phyloP scores from a whole-genome alignment of 192 early-diverging fungal species.

The Coemansia sp. region DNA sequence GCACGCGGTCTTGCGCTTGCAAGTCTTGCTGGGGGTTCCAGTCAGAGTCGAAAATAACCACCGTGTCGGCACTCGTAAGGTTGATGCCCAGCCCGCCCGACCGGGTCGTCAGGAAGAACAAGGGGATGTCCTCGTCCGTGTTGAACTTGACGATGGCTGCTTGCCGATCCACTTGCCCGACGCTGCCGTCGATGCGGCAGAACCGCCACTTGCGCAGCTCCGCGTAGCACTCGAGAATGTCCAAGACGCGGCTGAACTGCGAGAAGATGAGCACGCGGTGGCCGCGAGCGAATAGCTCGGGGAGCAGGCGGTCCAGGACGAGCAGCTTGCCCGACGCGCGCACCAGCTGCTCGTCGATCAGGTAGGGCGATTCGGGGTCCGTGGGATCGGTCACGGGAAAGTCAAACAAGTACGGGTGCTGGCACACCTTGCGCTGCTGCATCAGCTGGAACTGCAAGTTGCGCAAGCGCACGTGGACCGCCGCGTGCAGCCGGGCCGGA shows the following conservation, averaged over 20 bases:
- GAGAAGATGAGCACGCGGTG: conserved; percentile 95
- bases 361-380: conserved; percentile 62
- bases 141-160: conserved; percentile 56
- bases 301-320: conserved; percentile 77
- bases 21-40: conserved; percentile 99
- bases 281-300: conserved; percentile 69
- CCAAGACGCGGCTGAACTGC: conserved; percentile 87
- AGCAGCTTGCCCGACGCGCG: conserved; percentile 84
- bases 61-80: conserved; percentile 92
- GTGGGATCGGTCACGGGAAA: conserved; percentile 57
- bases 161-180: conserved; percentile 78
- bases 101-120: conserved; percentile 93
- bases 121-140: conserved; percentile 36
- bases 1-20: conserved; percentile 95
- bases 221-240: conserved; percentile 91
- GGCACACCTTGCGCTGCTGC: conserved; percentile 94
- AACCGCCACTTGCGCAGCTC: conserved; percentile 72
- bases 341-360: conserved; percentile 60
- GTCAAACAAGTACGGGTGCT: conserved; percentile 93
- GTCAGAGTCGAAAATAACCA: conserved; percentile 93
- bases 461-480: conserved; percentile 60
- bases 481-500: conserved; percentile 14
- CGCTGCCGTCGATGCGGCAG: conserved; percentile 89
- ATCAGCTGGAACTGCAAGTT: conserved; percentile 77
- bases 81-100: conserved; percentile 98